Evolutionary conservation across 2,329 filamentous ascomycete species (phyloP).

Genomic region (Alternaria tenuissima): DNA sequence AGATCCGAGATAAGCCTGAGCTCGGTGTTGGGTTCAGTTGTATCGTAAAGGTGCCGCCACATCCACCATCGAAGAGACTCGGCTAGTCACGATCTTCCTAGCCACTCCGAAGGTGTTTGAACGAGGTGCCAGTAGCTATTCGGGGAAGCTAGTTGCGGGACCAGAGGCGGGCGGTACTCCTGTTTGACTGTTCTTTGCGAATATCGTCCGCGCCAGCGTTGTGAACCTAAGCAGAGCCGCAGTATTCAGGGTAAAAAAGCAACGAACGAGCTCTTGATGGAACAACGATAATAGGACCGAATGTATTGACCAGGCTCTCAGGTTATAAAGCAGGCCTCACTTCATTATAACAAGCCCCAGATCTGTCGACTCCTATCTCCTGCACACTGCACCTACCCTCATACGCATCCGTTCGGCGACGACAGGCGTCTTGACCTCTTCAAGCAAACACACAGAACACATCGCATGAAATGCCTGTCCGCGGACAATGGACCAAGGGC

Average conservation of each 20-base stretch:
- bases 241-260: constrained; percentile 12
- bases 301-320: constrained; percentile 26
- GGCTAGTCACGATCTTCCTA: not conserved
- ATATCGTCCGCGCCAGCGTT: not conserved
- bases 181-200: constrained; percentile 1
- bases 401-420: constrained; percentile 1
- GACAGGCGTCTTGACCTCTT: constrained; percentile 6
- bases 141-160: not conserved
- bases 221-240: constrained; percentile 7
- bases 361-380: constrained; percentile 4
- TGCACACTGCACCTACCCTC: constrained; percentile 13
- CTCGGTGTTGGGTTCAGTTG: not conserved
- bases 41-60: not conserved
- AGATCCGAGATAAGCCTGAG: not conserved
- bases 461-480: constrained; percentile 8
- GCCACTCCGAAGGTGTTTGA: not conserved
- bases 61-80: not conserved
- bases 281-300: constrained; percentile 22
- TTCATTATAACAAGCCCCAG: constrained; percentile 4
- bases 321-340: constrained; percentile 22
- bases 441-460: constrained; percentile 10
- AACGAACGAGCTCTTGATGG: constrained; percentile 12
- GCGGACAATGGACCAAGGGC: not conserved
- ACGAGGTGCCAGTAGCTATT: not conserved
- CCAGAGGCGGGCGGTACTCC: constrained; percentile 1